Evolutionary conservation across 2,329 filamentous ascomycete species (phyloP).

Genomic region (Sclerotiophoma versabilis): DNA sequence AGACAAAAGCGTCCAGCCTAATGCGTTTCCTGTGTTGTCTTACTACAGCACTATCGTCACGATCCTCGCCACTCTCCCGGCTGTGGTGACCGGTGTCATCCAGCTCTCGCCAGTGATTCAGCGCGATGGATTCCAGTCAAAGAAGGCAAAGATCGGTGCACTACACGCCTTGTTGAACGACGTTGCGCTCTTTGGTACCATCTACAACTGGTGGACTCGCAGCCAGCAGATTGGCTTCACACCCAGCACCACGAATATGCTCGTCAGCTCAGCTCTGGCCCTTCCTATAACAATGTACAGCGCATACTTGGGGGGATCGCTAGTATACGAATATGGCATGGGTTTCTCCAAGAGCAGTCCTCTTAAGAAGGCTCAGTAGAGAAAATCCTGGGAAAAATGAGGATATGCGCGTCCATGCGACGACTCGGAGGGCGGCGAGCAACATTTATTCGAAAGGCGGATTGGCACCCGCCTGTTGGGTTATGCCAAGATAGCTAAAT

Average conservation of each 20-base stretch:
- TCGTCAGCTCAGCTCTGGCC: conserved; percentile 47
- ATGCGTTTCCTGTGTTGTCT: conserved; percentile 50
- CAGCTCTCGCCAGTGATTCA: conserved; percentile 53
- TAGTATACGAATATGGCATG: conserved; percentile 57
- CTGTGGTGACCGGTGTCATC: conserved; percentile 40
- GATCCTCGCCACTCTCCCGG: conserved; percentile 42
- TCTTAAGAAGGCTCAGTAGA: conserved; percentile 20
- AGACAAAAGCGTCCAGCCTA: conserved; percentile 32
- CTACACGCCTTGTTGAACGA: conserved; percentile 55
- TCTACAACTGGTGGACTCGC: conserved; percentile 55
- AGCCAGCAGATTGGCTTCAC: conserved; percentile 43
- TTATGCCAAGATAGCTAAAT: conserved; percentile 1
- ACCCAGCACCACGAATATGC: conserved; percentile 47
- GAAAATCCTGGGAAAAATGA: background rate
- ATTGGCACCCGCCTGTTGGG: background rate
- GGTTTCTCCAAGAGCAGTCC: conserved; percentile 45
- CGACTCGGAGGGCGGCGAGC: background rate
- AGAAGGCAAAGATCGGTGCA: conserved; percentile 52
- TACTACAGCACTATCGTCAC: conserved; percentile 56
- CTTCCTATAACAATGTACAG: conserved; percentile 47
- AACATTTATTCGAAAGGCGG: background rate
- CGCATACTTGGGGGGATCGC: conserved; percentile 53
- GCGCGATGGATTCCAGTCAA: conserved; percentile 52
- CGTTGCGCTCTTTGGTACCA: conserved; percentile 47
- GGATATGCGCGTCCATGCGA: background rate